Conservation (phyloP, 805 yeast species). For the Ogataea angusta region DNA sequence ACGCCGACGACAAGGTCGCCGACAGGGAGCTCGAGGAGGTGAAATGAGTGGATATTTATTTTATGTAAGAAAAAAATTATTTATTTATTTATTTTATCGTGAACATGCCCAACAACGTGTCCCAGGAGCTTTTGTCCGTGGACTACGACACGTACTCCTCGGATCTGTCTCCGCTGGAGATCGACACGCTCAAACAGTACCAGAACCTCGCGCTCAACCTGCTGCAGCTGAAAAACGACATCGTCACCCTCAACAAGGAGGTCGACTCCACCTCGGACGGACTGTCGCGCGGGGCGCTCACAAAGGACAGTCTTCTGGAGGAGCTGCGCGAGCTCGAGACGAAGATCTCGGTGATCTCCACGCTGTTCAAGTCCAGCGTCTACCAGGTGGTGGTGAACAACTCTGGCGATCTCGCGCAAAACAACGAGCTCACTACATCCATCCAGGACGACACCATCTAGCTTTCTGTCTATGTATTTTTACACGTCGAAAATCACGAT, state of each 20-base stretch:
- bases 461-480: constrained; percentile 6
- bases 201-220: constrained; percentile 37
- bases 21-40: constrained; percentile 8
- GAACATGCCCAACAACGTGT: constrained; percentile 1
- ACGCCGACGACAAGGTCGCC: constrained; percentile 12
- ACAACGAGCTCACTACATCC: constrained; percentile 16
- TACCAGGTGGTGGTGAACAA: constrained; percentile 23
- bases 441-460: constrained; percentile 15
- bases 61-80: neutral
- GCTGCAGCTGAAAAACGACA: constrained; percentile 23
- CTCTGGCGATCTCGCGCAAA: constrained; percentile 9
- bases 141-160: constrained; percentile 26
- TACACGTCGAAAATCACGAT: constrained; percentile 67
- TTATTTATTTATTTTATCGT: neutral
- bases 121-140: constrained; percentile 19
- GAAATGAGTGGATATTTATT: neutral
- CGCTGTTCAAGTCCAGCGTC: constrained; percentile 33
- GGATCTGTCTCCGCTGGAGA: constrained; percentile 35
- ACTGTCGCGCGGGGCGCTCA: constrained; percentile 8
- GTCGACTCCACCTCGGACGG: constrained; percentile 26
- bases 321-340: constrained; percentile 23
- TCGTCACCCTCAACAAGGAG: constrained; percentile 21
- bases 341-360: constrained; percentile 30
- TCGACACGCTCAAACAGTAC: constrained; percentile 37
- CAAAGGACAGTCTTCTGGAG: constrained; percentile 23